A percentile compares a stretch with the other conserved stretches of the same genome.
Conservation (phyloP, 1,139 yeast genomes). For the Geotrichum phurueaensis region DNA sequence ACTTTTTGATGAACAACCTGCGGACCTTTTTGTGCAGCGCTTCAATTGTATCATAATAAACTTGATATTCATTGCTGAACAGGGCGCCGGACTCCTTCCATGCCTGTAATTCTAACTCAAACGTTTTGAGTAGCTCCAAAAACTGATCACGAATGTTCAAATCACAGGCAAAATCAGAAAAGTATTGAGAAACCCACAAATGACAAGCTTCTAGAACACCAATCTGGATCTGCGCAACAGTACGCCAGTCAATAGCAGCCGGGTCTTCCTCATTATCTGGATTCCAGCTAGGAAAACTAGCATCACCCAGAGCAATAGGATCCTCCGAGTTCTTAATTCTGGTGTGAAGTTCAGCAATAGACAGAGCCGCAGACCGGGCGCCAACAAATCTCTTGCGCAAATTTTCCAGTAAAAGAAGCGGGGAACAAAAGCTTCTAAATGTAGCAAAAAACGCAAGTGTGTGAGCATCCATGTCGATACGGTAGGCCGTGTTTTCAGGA, state of each 20-base stretch:
- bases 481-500: slow-evolving; percentile 24
- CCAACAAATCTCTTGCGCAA: slow-evolving; percentile 51
- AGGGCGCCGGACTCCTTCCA: slow-evolving; percentile 44
- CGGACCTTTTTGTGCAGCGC: slow-evolving; percentile 61
- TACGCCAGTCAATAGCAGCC: slow-evolving; percentile 45
- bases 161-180: slow-evolving; percentile 69
- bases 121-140: slow-evolving; percentile 59
- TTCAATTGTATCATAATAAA: slow-evolving; percentile 40
- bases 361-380: slow-evolving; percentile 52
- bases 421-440: slow-evolving; percentile 56
- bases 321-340: neutral
- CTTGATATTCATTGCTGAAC: slow-evolving; percentile 32
- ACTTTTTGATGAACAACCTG: slow-evolving; percentile 66
- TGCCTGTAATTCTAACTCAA: slow-evolving; percentile 61
- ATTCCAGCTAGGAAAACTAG: slow-evolving; percentile 39
- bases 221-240: slow-evolving; percentile 65
- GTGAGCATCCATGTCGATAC: slow-evolving; percentile 54
- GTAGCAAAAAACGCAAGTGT: slow-evolving; percentile 62
- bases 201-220: slow-evolving; percentile 76
- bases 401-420: slow-evolving; percentile 45
- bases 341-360: slow-evolving; percentile 32
- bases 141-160: slow-evolving; percentile 54
- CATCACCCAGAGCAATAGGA: neutral
- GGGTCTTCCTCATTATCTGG: slow-evolving; percentile 32
- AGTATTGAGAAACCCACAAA: slow-evolving; percentile 66